These are phyloP conservation scores for Beta vulgaris DNA, from an alignment of 148 eudicot species.

Conservation along the genomic window DNA sequence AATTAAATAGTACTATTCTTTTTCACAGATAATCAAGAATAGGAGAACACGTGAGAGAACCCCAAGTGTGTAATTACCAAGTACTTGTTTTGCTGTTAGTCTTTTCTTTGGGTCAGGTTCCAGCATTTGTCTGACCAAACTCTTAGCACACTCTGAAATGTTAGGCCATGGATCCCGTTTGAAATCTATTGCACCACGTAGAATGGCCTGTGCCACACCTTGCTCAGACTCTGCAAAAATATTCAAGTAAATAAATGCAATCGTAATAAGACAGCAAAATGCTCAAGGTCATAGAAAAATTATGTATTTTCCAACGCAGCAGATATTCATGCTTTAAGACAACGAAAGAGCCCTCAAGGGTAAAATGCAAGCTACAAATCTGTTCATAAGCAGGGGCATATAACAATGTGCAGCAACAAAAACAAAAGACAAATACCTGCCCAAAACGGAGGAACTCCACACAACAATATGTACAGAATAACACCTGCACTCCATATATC, in stretches of 20 bases:
- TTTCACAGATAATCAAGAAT: not conserved
- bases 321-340: not conserved
- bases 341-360: not conserved
- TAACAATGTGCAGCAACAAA: slow-evolving; percentile 5
- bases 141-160: slow-evolving; percentile 79
- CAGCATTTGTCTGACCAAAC: slow-evolving; percentile 44
- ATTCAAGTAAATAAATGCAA: slow-evolving; percentile 1
- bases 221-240: slow-evolving; percentile 80
- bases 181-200: slow-evolving; percentile 83
- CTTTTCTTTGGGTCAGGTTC: slow-evolving; percentile 85
- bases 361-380: slow-evolving; percentile 9
- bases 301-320: not conserved
- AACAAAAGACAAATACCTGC: slow-evolving; percentile 52
- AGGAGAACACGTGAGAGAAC: not conserved
- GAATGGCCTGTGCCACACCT: slow-evolving; percentile 97
- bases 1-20: not conserved
- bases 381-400: not conserved
- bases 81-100: slow-evolving; percentile 67
- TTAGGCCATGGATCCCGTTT: slow-evolving; percentile 97
- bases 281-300: not conserved
- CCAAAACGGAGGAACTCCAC: slow-evolving; percentile 99
- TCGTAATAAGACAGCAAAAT: not conserved
- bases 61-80: slow-evolving; percentile 30
- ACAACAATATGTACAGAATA: slow-evolving; percentile 81
- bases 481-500: slow-evolving; percentile 99